Conservation (phyloP, 441 rosid genomes). For the Metrosideros polymorpha region DNA sequence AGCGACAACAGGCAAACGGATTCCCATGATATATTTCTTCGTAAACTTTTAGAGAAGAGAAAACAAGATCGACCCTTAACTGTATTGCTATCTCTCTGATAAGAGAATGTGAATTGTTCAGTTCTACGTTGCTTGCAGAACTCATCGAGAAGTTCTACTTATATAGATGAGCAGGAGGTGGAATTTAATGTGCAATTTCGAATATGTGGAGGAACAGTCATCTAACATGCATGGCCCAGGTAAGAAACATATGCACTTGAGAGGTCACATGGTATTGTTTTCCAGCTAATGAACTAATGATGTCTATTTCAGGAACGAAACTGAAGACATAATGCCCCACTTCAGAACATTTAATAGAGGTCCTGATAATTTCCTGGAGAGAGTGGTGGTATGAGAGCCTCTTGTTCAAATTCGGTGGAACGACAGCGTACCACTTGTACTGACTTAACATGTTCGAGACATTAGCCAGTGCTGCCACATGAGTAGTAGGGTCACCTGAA, state of each 20-base stretch:
- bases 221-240: not conserved
- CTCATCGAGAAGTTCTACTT: not conserved
- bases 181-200: not conserved
- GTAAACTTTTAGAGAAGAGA: not conserved
- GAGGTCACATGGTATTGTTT: constrained; percentile 3
- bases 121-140: not conserved
- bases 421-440: not conserved
- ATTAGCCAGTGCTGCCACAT: not conserved
- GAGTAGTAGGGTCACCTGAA: not conserved
- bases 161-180: not conserved
- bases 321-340: not conserved
- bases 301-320: not conserved
- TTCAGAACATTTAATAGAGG: not conserved
- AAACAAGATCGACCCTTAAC: not conserved
- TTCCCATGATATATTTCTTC: constrained; percentile 2
- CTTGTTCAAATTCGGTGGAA: not conserved
- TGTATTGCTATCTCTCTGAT: not conserved
- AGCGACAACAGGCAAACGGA: not conserved
- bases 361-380: not conserved
- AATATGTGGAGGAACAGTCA: not conserved
- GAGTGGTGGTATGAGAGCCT: not conserved
- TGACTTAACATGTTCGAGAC: not conserved
- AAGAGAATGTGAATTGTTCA: not conserved
- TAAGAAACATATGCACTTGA: not conserved
- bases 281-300: not conserved